Base-by-base conservation (phyloP, 805 yeast species). In the Pichia insulana region DNA sequence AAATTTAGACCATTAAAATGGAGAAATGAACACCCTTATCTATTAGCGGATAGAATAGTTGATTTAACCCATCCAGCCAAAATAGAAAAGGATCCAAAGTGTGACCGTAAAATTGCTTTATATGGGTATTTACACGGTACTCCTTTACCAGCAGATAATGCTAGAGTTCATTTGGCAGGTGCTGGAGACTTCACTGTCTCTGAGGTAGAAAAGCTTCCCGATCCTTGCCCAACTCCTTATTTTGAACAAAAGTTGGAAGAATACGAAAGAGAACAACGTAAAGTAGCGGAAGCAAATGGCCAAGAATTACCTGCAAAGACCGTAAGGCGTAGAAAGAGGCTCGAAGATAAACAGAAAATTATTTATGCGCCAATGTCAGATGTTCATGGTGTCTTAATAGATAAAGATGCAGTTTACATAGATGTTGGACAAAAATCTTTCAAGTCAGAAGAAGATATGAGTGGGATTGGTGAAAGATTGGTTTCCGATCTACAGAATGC, bases 321-420 rank as follows among this genome's bases (percentile, higher is more conserved):
- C 2, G 35, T 30, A 20, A 68, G 73, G 52, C 79, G 96, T 61
- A 74, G 97, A 56, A 85, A 87, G 59, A 76, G 97, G 57, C 74
- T 92, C 41, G 97, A 92, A 51, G 98, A 92, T 57, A 86, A 82
- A 53, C 95, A 87, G 59, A 92, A 89, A 61, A 77, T 87, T 51
- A 87, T 92, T 2, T 92, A 94, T 62, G 99, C 98, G 0, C 99
- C 99, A 39, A 92, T 92, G 99, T 85, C 97, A 37, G 97, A 92
- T 63, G 96, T 92, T n/a, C 97, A 97, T 44, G 99, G 99, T 61
- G 95, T 92, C 30, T 69, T 92, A 50, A 87, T 92, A 47, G 99
- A 92, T 65, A 89, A 83, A 58, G 99, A 92, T 67, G 96, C 98
- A 8, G 98, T 92, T 2, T 92, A 89, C 55, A 86, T 92, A 46